A percentile compares a stretch with the other conserved stretches of the same genome.
Evolutionary conservation across 768 basidiomycete species (phyloP).

Genomic region (Mycena polygramma): DNA sequence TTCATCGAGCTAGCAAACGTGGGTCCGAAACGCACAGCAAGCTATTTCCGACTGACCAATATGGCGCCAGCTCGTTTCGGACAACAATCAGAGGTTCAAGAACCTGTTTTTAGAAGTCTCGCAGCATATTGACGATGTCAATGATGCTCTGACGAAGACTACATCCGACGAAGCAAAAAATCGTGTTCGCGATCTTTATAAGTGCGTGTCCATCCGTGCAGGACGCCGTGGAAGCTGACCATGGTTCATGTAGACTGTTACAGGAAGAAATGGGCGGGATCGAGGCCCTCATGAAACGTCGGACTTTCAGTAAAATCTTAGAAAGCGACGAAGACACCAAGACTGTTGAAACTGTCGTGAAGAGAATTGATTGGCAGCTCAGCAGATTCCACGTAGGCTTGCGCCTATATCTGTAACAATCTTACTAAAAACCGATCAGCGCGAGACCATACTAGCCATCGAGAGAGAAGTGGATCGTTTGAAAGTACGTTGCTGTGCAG

Average conservation of each 20-base stretch:
- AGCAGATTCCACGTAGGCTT: constrained; percentile 1
- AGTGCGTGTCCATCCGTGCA: neutral
- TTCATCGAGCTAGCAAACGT: constrained; percentile 6
- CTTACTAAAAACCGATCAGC: no score
- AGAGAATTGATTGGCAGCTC: neutral
- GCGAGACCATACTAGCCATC: no score
- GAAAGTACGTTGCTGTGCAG: no score
- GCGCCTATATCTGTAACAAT: no score
- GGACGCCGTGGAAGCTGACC: no score
- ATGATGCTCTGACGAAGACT: neutral
- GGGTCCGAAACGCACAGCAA: neutral
- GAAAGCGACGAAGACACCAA: constrained; percentile 9
- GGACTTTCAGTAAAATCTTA: neutral
- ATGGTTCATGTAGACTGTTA: neutral
- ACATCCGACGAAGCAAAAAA: constrained; percentile 7
- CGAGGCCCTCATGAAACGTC: constrained; percentile 1
- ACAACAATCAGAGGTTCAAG: neutral
- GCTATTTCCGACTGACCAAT: neutral
- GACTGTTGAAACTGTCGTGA: neutral
- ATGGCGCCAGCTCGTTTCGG: neutral
- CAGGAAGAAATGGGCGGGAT: neutral
- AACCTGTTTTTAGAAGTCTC: neutral
- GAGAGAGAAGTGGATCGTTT: no score
- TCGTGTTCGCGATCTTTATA: neutral
- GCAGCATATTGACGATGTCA: neutral